These are phyloP conservation scores for Psidium guajava DNA, from an alignment of 345 rosid genomes.

Conservation along the genomic window DNA sequence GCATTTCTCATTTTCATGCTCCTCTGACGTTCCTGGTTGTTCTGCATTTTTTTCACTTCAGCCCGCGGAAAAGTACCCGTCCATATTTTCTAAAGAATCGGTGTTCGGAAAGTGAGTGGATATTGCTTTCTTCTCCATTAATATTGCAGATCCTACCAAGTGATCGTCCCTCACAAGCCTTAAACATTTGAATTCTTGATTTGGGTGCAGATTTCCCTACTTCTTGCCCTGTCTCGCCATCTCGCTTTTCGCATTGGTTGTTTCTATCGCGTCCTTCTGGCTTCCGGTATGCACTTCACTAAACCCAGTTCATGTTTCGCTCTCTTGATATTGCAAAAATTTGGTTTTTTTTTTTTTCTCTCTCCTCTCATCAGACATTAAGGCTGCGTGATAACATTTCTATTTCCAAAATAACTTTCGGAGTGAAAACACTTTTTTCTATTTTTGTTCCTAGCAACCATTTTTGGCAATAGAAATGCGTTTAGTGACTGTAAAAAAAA, in stretches of 20 bases:
- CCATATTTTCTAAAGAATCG: constrained; percentile 47
- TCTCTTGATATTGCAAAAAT: not conserved
- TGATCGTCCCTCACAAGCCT: not conserved
- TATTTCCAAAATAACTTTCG: no score
- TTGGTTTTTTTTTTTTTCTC: not conserved
- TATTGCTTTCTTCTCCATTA: not conserved
- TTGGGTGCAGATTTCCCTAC: constrained; percentile 62
- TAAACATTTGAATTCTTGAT: not conserved
- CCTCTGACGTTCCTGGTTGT: not conserved
- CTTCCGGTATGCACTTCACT: constrained; percentile 48
- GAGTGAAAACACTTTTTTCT: no score
- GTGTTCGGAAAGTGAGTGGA: constrained; percentile 50
- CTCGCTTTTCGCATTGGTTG: constrained; percentile 52
- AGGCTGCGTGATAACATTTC: no score
- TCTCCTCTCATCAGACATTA: not conserved
- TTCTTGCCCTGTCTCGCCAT: constrained; percentile 60
- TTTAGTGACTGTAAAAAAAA: no score
- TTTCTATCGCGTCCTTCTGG: constrained; percentile 41
- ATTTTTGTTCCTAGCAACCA: no score
- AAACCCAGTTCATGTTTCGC: not conserved
- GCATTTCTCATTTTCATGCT: not conserved
- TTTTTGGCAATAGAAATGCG: no score
- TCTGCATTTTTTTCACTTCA: constrained; percentile 25
- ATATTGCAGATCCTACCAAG: not conserved
- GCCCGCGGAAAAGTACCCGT: constrained; percentile 86